These are phyloP conservation scores for Podaxis mareebaensis DNA, from an alignment of 768 basidiomycete species.

Conservation along the genomic window DNA sequence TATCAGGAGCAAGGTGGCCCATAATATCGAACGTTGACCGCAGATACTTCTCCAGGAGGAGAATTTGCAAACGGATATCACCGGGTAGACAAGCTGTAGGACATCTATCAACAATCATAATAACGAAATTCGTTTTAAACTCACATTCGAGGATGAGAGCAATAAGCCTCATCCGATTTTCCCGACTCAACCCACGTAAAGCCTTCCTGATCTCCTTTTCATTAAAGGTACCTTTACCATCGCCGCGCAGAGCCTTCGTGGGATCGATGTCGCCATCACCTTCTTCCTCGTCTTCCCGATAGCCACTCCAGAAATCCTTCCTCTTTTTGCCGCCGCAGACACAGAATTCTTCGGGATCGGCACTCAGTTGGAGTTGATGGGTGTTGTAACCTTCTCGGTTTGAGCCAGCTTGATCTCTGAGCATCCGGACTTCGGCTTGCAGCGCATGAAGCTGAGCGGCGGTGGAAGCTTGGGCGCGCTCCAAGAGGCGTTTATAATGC, in stretches of 20 bases:
- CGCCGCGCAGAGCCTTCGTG: constrained; percentile 48
- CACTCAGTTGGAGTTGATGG: constrained; percentile 22
- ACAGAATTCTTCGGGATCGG: constrained; percentile 34
- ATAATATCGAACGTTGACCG: constrained; percentile 83
- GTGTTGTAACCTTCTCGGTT: constrained; percentile 21
- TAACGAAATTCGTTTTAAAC: constrained; percentile 18
- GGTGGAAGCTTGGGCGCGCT: constrained; percentile 75
- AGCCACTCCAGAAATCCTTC: constrained; percentile 76
- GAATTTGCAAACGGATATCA: constrained; percentile 82
- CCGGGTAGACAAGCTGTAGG: constrained; percentile 73
- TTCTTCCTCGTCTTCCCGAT: constrained; percentile 51
- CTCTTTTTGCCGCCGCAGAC: constrained; percentile 63
- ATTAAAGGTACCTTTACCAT: constrained; percentile 63
- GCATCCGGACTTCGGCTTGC: constrained; percentile 74
- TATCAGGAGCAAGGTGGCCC: constrained; percentile 64
- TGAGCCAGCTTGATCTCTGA: constrained; percentile 45
- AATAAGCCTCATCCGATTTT: constrained; percentile 72
- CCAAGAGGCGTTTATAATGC: constrained; percentile 77
- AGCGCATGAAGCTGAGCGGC: constrained; percentile 85
- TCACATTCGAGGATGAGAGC: constrained; percentile 62
- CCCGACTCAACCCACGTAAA: constrained; percentile 58
- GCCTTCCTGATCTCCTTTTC: constrained; percentile 71
- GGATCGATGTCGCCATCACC: constrained; percentile 43
- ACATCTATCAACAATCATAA: constrained; percentile 2
- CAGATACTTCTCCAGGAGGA: constrained; percentile 81